Evolutionary conservation across 306 rosid species (phyloP), one percentile per base, ranked within the genome.

Genomic region (Quercus wislizeni): DNA sequence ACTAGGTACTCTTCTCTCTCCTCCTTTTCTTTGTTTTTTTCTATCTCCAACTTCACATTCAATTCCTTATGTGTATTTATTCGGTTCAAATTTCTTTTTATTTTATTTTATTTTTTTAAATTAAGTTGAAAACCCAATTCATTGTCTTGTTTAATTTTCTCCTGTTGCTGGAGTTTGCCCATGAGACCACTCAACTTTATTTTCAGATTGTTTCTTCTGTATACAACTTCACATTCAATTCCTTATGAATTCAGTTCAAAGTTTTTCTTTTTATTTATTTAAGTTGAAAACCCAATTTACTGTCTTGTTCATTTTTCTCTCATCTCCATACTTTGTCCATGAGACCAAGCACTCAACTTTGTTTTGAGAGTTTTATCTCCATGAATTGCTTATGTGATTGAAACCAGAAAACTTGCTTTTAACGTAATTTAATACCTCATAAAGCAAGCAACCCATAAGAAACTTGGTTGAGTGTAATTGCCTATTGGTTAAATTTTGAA

Each of bases 1-100:
- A 82, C 85, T 90, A 74, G 97, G 94, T 94, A 87, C 64, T 63
- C 77, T 59, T 55, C 65, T 41, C 27, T 27, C 6, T 43, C 23
- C 67, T 69, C 13, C 28, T 35, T 35, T 46, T 14, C 28, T 10
- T 38, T 43, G 0, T 21, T 54, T 18, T 21, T 2, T 51, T 61
- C 8, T n/a, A 13, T 51, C 49, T 51, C 35, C 56, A 75, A 6
- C 64, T 23, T 55, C 28, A 52, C 31, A 12, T 71, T 28, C 25
- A 6, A 0, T n/a, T 19, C 43, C 28, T 23, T 41, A 1, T 25
- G 14, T 6, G 11, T 38, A 2, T 7, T 7, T 38, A 1, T 52
- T 71, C 69, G 3, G 13, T 33, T 73, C n/a, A 41, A 35, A 17
- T 4, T 56, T 56, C 2, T n/a, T 6, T 35, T 31, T 15, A 7